These are phyloP conservation scores for Phoma sp. DNA, from an alignment of 2,329 filamentous ascomycete species.

Conservation along the genomic window DNA sequence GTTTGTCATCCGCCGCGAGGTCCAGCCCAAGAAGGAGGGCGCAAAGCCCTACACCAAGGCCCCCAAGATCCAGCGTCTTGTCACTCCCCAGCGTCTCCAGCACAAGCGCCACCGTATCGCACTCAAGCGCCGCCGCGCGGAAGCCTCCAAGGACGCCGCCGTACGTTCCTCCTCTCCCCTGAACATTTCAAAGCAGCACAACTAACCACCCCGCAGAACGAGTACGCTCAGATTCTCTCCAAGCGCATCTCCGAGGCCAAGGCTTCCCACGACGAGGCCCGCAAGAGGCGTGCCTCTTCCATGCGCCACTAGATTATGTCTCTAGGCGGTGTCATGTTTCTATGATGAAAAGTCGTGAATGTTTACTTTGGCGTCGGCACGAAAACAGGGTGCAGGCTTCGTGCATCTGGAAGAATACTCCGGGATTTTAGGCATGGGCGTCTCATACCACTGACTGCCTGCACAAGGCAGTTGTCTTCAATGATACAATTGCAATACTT, in stretches of 20 bases:
- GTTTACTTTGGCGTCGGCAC: conserved; percentile 47
- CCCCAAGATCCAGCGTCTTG: conserved; percentile 99
- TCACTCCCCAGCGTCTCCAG: conserved; percentile 99
- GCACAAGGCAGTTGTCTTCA: conserved; percentile 45
- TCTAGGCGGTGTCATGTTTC: conserved; percentile 30
- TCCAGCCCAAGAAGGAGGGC: conserved; percentile 96
- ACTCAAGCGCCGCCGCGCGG: conserved; percentile 96
- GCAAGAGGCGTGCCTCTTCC: conserved; percentile 96
- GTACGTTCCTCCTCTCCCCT: conserved; percentile 62
- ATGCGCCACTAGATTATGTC: conserved; percentile 45
- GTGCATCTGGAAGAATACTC: conserved; percentile 42
- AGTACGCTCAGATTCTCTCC: conserved; percentile 94
- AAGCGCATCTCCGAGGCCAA: conserved; percentile 98
- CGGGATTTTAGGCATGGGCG: conserved; percentile 45
- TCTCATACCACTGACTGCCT: conserved; percentile 47
- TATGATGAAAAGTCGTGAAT: conserved; percentile 44
- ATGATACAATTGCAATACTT: conserved; percentile 48
- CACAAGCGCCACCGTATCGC: conserved; percentile 99
- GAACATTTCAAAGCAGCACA: background rate
- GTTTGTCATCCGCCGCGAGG: conserved; percentile 99
- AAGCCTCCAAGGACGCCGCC: conserved; percentile 98
- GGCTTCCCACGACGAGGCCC: conserved; percentile 87
- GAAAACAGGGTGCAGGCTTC: conserved; percentile 43
- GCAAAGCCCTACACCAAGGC: conserved; percentile 99
- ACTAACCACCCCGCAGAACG: conserved; percentile 68